Percentiles rank a stretch among this genome's conserved stretches.
These are phyloP conservation scores for Articulospora tetracladia DNA, from an alignment of 495 filamentous ascomycete species.

Conservation along the genomic window DNA sequence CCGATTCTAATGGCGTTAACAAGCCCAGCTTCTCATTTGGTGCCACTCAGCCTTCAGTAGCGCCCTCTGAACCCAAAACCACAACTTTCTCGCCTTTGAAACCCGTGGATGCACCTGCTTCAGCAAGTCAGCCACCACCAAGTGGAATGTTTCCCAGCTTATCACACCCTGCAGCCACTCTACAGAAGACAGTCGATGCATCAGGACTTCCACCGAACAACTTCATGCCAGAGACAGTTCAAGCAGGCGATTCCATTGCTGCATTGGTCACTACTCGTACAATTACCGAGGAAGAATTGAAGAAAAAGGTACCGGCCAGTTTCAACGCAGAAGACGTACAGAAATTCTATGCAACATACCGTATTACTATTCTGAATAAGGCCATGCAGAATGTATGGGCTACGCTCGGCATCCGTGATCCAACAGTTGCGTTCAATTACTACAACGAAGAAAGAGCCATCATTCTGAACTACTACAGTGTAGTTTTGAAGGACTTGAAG, in stretches of 20 bases:
- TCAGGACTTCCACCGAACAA: constrained; percentile 1
- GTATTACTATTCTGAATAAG: constrained; percentile 22
- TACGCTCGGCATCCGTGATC: not conserved
- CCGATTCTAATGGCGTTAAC: not conserved
- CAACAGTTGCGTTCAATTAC: constrained; percentile 8
- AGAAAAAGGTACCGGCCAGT: not conserved
- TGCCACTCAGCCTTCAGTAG: not conserved
- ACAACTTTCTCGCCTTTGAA: constrained; percentile 6
- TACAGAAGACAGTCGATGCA: not conserved
- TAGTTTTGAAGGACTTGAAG: not conserved
- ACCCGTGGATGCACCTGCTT: constrained; percentile 2
- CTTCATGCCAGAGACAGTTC: not conserved
- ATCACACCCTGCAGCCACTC: not conserved
- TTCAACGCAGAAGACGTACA: not conserved
- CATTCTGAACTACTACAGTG: constrained; percentile 5
- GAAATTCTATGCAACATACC: constrained; percentile 14
- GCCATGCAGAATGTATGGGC: constrained; percentile 18
- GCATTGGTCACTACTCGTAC: not conserved
- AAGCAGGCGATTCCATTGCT: not conserved
- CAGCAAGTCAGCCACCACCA: constrained; percentile 14
- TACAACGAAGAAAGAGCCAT: constrained; percentile 15
- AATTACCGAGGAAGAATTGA: not conserved
- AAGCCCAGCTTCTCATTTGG: constrained; percentile 4
- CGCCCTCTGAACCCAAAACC: not conserved
- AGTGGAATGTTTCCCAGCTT: constrained; percentile 13